Evolutionary conservation across 495 filamentous ascomycete genomes (phyloP), one percentile per base, ranked within the genome.

Genomic region (Saxophila tyrrhenica): DNA sequence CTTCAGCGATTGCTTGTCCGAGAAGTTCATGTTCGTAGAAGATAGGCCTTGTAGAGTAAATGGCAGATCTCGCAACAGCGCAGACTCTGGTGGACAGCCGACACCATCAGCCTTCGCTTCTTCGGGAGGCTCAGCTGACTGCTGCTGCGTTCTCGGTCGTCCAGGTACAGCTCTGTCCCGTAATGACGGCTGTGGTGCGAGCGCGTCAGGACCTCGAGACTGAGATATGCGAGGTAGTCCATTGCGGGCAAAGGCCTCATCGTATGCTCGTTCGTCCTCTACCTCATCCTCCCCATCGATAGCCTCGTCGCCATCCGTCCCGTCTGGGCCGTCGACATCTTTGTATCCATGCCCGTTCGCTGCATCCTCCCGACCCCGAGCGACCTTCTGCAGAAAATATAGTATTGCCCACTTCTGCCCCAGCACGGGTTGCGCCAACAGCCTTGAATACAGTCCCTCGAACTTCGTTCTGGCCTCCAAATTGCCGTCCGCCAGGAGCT

Each of bases 381-480:
- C 81, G 56, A 98, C 75, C 59, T 85, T 84, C 63, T 89, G 84
- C 20, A 99, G 80, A 42, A 99, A 77, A 64, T 91, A 89, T 5
- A 99, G 74, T 58, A 96, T 94, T 1, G 85, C 89, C 89, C 91
- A 96, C 78, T 97, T 99, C 67, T 95, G 85, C 61, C 82, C 83
- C 25, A 99, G 74, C 1, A 97, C 90, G 2, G 91, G 90, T 60
- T 94, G 83, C 23, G 89, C 85, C 19, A 95, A 73, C 22, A 99
- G 78, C 39, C 85, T 78, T 38, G 87, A 85, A 71, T 91, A 94
- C 46, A 97, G 76, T 64, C 92, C 88, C 16, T 86, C 84, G 69
- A 96, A 95, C 22, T 81, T 77, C 23, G 91, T 71, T n/a, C 88
- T 88, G 65, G 90, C 86, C 57, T 86, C 89, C 0, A 82, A 83